phyloP scores from a whole-genome alignment of 352 stramenopile genomes.

The Peronospora tabacina region DNA sequence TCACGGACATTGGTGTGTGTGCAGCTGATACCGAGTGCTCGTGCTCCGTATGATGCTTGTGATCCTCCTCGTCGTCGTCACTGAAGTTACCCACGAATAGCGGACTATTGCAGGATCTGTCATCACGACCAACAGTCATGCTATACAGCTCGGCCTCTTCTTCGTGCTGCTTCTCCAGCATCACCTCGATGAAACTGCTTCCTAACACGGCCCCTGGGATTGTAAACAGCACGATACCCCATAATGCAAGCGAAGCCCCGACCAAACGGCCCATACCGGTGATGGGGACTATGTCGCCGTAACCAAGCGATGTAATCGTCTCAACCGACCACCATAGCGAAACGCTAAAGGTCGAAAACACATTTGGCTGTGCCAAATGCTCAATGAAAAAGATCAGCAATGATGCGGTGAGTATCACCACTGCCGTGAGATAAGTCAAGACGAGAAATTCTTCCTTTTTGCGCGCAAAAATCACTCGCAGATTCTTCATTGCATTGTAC shows the following conservation, averaged over 20 bases:
- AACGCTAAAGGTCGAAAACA: conserved; percentile 44
- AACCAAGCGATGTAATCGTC: conserved; percentile 63
- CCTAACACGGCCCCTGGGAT: conserved; percentile 52
- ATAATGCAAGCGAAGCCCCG: conserved; percentile 40
- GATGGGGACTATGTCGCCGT: conserved; percentile 50
- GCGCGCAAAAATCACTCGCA: conserved; percentile 40
- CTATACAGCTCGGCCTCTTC: conserved; percentile 38
- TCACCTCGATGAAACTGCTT: conserved; percentile 61
- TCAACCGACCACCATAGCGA: conserved; percentile 54
- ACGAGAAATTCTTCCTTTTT: conserved; percentile 63
- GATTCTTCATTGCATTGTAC: conserved; percentile 54
- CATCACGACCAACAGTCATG: conserved; percentile 16
- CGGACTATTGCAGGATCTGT: conserved; percentile 12
- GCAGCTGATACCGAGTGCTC: conserved; percentile 3
- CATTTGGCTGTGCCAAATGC: conserved; percentile 35
- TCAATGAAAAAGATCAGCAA: conserved; percentile 62
- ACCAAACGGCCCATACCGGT: conserved; percentile 36
- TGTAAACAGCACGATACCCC: conserved; percentile 53
- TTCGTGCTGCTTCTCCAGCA: conserved; percentile 54
- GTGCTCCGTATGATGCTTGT: conserved; percentile 2
- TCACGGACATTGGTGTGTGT: conserved; percentile 12
- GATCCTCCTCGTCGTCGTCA: conserved; percentile 17
- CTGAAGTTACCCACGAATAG: conserved; percentile 21
- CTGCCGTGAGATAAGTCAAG: conserved; percentile 45
- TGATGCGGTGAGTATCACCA: conserved; percentile 51